Evolutionary conservation across 495 filamentous ascomycete genomes (phyloP), one percentile per base, ranked within the genome.

Genomic region (Lepidopterella palustris): DNA sequence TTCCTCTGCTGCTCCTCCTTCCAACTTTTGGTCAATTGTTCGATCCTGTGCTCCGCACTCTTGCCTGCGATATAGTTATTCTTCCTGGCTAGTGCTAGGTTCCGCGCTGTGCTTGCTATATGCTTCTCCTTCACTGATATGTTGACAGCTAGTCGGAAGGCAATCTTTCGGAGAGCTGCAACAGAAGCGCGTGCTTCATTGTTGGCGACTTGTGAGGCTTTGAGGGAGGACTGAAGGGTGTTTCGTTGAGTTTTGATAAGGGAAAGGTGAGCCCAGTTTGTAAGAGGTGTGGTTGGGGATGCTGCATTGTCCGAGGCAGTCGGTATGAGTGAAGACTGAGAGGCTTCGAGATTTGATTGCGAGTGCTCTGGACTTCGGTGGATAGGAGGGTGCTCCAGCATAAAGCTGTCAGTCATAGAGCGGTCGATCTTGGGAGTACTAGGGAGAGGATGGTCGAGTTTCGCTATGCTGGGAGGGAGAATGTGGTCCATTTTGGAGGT

Each of bases 71-170:
- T 9, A 48, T 68, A 68, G 15, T 59, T 51, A 8, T 52, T 60
- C 48, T 61, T 68, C 39, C 65, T 54, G 45, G 57, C 59, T 8
- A 23, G 25, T 0, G 58, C 58, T 31, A 68, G 47, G 15, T 52
- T 59, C 23, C 53, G 50, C 11, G 65, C 57, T 0, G 61, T 32
- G 13, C 24, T 58, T 13, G 61, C 65, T 26, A 68, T 59, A 4
- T 62, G 61, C 18, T 58, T 64, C 27, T 68, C 65, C 42, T 68
- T 68, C 6, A 68, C 58, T 13, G 61, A 61, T 3, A 68, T 68
- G 48, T 68, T 68, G 27, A 64, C 61, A 18, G 65, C 65, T n/a
- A 68, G 48, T 23, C 65, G 65, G 28, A 68, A 61, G 1, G 65
- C 61, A 3, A 64, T 32, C 2, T 58, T 57, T 13, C 65, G 57